phyloP scores from a whole-genome alignment of 2,329 filamentous ascomycete species.

The Kalmusia sp. region DNA sequence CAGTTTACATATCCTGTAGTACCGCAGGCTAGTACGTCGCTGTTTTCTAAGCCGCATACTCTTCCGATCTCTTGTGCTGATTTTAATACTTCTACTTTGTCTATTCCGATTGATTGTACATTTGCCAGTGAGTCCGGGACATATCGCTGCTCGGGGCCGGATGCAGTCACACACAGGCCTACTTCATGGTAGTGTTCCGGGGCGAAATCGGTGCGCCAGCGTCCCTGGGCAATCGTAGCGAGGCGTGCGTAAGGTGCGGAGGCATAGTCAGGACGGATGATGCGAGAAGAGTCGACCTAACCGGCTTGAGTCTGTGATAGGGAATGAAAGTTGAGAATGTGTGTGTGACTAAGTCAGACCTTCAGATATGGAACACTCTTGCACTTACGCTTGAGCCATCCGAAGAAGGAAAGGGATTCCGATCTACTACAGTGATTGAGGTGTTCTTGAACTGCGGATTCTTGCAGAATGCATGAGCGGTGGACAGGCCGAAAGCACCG shows the following conservation, averaged over 20 bases:
- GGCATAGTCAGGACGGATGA: conserved; percentile 79
- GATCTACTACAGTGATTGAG: conserved; percentile 65
- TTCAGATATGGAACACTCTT: neutral
- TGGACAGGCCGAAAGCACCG: conserved; percentile 66
- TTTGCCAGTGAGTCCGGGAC: conserved; percentile 46
- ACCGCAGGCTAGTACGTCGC: conserved; percentile 50
- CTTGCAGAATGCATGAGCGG: conserved; percentile 73
- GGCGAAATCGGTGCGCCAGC: conserved; percentile 71
- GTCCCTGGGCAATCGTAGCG: conserved; percentile 71
- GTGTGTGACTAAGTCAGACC: neutral
- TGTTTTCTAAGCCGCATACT: conserved; percentile 52
- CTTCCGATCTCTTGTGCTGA: conserved; percentile 47
- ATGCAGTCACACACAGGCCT: conserved; percentile 71
- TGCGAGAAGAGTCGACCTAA: conserved; percentile 65
- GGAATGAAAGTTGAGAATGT: neutral
- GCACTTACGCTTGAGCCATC: conserved; percentile 61
- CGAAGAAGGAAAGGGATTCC: conserved; percentile 63
- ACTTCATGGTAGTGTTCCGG: conserved; percentile 73
- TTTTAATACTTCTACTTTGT: conserved; percentile 50
- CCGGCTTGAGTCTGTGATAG: neutral
- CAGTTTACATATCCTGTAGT: conserved; percentile 76
- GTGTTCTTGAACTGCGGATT: conserved; percentile 61
- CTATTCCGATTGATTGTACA: conserved; percentile 40
- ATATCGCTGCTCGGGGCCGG: conserved; percentile 54
- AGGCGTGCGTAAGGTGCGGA: conserved; percentile 78